Evolutionary conservation across 2,329 filamentous ascomycete genomes (phyloP).

Genomic region (Stachybotrys chlorohalonatus): DNA sequence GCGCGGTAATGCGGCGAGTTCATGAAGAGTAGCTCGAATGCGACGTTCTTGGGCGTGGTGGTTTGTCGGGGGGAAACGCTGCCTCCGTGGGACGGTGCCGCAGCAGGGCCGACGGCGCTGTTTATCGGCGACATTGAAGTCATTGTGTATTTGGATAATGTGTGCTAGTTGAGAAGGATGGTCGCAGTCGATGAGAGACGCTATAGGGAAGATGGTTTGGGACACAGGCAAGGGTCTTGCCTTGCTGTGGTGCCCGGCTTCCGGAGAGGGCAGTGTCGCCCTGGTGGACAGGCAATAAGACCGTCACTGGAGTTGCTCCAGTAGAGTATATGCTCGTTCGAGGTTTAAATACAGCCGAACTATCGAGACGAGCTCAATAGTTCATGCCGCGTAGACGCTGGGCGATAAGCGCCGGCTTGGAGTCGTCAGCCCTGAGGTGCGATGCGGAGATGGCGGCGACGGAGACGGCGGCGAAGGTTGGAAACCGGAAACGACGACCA

Average conservation of each 20-base stretch:
- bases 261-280: not conserved
- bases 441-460: constrained; percentile 19
- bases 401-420: constrained; percentile 24
- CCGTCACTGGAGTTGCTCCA: constrained; percentile 14
- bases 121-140: constrained; percentile 37
- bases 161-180: constrained; percentile 7
- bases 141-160: constrained; percentile 28
- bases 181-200: constrained; percentile 4
- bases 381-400: constrained; percentile 17
- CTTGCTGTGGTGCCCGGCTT: constrained; percentile 12
- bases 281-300: constrained; percentile 7
- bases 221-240: constrained; percentile 24
- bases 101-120: constrained; percentile 20
- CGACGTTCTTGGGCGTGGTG: constrained; percentile 59
- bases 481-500: constrained; percentile 7
- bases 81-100: constrained; percentile 29
- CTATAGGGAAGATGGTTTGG: constrained; percentile 9
- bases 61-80: constrained; percentile 38
- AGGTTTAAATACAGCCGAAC: constrained; percentile 7
- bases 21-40: constrained; percentile 67
- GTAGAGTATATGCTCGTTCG: constrained; percentile 8
- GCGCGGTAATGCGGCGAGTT: constrained; percentile 61
- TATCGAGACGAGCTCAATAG: constrained; percentile 13
- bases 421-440: constrained; percentile 17
- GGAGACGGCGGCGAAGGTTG: constrained; percentile 9